Base-by-base conservation (phyloP, 768 basidiomycete genomes). In the Royoungia palumana region DNA sequence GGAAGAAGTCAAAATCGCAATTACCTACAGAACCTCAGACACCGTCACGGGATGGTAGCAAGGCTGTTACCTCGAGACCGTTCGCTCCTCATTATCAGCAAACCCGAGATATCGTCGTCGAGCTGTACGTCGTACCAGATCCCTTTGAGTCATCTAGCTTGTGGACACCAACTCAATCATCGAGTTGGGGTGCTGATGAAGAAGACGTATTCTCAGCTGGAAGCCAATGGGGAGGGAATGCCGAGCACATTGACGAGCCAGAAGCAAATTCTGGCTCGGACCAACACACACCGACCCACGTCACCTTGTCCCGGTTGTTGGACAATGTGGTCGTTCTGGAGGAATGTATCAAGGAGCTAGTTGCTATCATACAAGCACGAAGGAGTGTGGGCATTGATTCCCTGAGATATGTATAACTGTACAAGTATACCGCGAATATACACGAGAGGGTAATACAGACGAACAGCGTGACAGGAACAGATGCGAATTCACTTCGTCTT, bases 321-420 rank as follows among this genome's bases (percentile, higher is more conserved):
- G 95, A 97, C 64, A 97, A 97, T 62, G 87, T 94, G 25, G 93
- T 98, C 25, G 84, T 97, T 35, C 64, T 98, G 53, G 95, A 97
- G 68, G 95, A 97, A 68, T 87, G 85, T 52, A 87, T 97, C 62
- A 97, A 97, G 70, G 95, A 98, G 67, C 72, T 94, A 28, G 82
- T 83, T 13, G 89, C 90, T 13, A 85, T 93, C 55, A 80, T 94
- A 44, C 85, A 90, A 68, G 90, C 89, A 14, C 74, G 92, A 50
- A 74, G 89, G 52, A 85, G 83, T 68, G 68, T 94, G 45, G 93
- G 93, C 9, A 87, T 94, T 53, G 92, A 94, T 69, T 75, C 82
- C 20, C 68, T 92, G 53, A 80, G 86, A 57, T 91, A 89, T 62
- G 62, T 92, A 58, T 90, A 72, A 69, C 43, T 61, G 53, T 28